Base-by-base conservation (phyloP, 306 rosid species). In the Citrullus mucosospermus region DNA sequence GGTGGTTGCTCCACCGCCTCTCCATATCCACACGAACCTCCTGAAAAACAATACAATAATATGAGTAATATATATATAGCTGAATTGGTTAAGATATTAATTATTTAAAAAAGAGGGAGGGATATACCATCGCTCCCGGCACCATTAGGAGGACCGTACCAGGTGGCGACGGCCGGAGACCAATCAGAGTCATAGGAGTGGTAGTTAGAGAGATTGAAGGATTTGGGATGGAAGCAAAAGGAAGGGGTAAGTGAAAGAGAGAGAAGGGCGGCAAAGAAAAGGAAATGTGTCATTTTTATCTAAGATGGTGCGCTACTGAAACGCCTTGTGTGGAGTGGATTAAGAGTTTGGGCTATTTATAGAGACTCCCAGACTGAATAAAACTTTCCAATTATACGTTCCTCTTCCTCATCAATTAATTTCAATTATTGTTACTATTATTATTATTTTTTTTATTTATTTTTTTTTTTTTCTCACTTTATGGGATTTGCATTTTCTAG, bases 21-120 rank as follows among this genome's bases (percentile, higher is more conserved):
- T 1, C 78, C 84, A 79, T 92, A 94, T 59, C 96, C 98, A 82
- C 98, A 94, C 17, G 98, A 51, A 4, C 81, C 81, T 14, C 81
- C 81, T 79, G 22, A 25, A 39, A 39, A 48, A 13, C 2, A 12
- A 13, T 48, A 44, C 1, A 22, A 22, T 22, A 22, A 1, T 9
- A 9, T 9, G 12, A 10, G 3, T 44, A 0, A 32, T 32, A 32
- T 32, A 32, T 9, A 11, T 44, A 44, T 44, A 44, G 12, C 8
- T 44, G 13, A 44, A 44, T 3, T 44, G 48, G 7, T 7, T 43
- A 7, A 43, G 48, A 43, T 43, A 43, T 43, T 43, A 25, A 25
- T 25, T 0, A 25, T 25, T 25, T 25, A 25, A 25, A 25, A 25
- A 25, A 25, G 28, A 25, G 1, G 28, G 28, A 25, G 28, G 28